These are phyloP conservation scores for Claviceps sp. DNA, from an alignment of 2,329 filamentous ascomycete species.

Conservation along the genomic window DNA sequence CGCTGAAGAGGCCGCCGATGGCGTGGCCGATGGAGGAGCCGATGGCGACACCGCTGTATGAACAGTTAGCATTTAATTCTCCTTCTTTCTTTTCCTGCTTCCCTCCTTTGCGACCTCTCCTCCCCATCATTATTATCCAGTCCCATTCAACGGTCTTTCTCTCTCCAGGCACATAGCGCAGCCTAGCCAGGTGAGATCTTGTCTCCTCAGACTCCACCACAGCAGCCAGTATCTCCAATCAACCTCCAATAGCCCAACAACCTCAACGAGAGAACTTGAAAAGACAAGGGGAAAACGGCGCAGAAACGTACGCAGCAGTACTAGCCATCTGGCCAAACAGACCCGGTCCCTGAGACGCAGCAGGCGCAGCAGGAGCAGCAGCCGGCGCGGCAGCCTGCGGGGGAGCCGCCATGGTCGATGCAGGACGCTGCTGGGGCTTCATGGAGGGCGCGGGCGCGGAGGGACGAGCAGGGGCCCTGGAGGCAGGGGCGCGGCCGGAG, in stretches of 20 bases:
- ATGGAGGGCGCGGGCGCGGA: constrained; percentile 36
- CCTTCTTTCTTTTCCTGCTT: background rate
- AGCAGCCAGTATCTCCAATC: too few species aligned
- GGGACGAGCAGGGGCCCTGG: constrained; percentile 43
- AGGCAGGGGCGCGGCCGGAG: constrained; percentile 38
- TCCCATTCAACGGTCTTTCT: background rate
- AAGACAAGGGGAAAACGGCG: too few species aligned
- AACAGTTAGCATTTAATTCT: background rate
- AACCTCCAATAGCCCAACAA: too few species aligned
- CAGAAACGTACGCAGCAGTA: constrained; percentile 79
- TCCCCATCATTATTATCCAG: background rate
- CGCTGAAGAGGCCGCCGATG: constrained; percentile 76
- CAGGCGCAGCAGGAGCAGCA: constrained; percentile 18
- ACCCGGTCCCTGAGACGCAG: constrained; percentile 57
- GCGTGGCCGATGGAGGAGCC: constrained; percentile 93
- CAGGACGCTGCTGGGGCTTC: constrained; percentile 52
- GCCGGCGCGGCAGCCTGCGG: constrained; percentile 26
- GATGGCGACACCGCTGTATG: constrained; percentile 76
- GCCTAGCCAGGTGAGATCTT: too few species aligned
- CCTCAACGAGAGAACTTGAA: too few species aligned
- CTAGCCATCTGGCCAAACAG: constrained; percentile 95
- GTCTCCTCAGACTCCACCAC: too few species aligned
- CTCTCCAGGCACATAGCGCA: too few species aligned
- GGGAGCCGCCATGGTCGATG: constrained; percentile 51
- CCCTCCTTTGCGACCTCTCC: background rate